Evolutionary conservation across 2,329 filamentous ascomycete species (phyloP), one percentile per base, ranked within the genome.

Genomic region (Parastagonospora avenae): DNA sequence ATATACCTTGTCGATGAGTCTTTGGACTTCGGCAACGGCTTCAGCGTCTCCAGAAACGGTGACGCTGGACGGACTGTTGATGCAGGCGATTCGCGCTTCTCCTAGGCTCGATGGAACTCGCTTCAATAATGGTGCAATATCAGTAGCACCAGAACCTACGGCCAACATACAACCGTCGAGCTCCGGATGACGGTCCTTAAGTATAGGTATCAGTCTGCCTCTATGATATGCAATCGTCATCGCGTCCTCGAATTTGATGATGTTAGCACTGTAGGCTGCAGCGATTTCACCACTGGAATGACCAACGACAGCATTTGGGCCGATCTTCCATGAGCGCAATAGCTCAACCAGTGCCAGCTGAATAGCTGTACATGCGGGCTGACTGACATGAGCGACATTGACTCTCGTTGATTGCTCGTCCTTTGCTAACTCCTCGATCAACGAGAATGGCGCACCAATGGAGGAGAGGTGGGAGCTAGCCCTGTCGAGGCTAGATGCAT

Each of bases 21-120:
- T 49, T 12, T 70, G 64, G 1, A 73, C 57, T 42, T 74, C 66
- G 0, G 66, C 50, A 24, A 80, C 70, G 8, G 73, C 76, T 46
- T 71, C 63, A 0, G 48, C 47, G 49, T 80, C 76, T 2, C 79
- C 79, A n/a, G 77, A 79, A 1, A 80, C 49, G 0, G 79, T 81
- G 1, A 79, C 61, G 37, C 71, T 77, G 0, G 59, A 48, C 1
- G 76, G 71, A 11, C 72, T 73, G 59, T 81, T 81, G 40, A 65
- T 59, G 46, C 66, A 70, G 2, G 69, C 69, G 12, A 66, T 48
- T 36, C 52, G 52, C 2, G 46, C 57, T 46, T 63, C 50, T 16
- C 55, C 49, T 1, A 45, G 16, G 1, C 47, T 48, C 7, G 29
- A 39, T 2, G 48, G 32, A 15, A 61, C 54, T 4, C 43, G 38